phyloP scores from a whole-genome alignment of 2,329 filamentous ascomycete species.

The Clathrospora elynae region DNA sequence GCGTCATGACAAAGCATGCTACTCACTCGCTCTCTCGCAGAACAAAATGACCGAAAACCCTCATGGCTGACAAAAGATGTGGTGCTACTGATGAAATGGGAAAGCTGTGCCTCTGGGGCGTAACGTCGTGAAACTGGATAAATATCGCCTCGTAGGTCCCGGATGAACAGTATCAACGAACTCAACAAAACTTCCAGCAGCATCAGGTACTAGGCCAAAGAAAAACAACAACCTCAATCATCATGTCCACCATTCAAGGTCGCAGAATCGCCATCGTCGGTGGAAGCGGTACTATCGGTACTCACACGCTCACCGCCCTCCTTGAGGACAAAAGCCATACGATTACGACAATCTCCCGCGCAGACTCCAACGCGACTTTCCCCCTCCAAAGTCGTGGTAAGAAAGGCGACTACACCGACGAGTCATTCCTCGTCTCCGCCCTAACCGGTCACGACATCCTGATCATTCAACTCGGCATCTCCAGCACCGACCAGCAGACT shows the following conservation, averaged over 20 bases:
- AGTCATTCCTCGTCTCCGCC: slow-evolving; percentile 40
- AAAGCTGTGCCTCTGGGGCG: too few relatives aligned
- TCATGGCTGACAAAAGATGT: too few relatives aligned
- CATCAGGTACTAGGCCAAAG: too few relatives aligned
- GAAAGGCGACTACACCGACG: slow-evolving; percentile 55
- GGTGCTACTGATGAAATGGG: too few relatives aligned
- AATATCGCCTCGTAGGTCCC: too few relatives aligned
- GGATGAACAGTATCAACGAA: too few relatives aligned
- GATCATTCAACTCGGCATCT: slow-evolving; percentile 31
- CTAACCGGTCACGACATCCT: slow-evolving; percentile 40
- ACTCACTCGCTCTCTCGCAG: too few relatives aligned
- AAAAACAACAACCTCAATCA: neutral
- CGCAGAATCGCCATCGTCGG: slow-evolving; percentile 14
- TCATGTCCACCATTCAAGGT: slow-evolving; percentile 4
- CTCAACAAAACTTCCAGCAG: too few relatives aligned
- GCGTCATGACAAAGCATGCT: too few relatives aligned
- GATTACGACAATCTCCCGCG: slow-evolving; percentile 56
- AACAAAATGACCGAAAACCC: too few relatives aligned
- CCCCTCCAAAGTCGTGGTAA: slow-evolving; percentile 47
- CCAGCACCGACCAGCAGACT: slow-evolving; percentile 1
- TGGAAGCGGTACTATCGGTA: slow-evolving; percentile 45
- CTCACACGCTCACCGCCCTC: slow-evolving; percentile 44
- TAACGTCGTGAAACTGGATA: too few relatives aligned
- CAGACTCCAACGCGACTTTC: slow-evolving; percentile 49
- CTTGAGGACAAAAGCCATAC: slow-evolving; percentile 53